Base-by-base conservation (phyloP, 2,329 filamentous ascomycete species). In the Ophiostoma tasmaniense region DNA sequence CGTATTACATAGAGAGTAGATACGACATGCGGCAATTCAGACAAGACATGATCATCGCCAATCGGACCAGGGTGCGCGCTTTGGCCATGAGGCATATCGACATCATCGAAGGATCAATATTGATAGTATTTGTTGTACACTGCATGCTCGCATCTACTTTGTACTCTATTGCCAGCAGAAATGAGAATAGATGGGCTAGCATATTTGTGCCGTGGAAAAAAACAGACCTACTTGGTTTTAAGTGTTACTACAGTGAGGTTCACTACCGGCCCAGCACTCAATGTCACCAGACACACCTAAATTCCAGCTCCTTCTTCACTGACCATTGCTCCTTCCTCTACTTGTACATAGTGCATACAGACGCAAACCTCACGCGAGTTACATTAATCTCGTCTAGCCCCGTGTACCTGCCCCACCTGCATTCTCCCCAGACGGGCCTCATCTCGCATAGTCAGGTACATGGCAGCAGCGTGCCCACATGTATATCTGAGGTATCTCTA, bases 301-400 rank as follows among this genome's bases (percentile, higher is more conserved):
- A 52, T 55, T 55, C 7, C 50, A 55, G n/a, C 50, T 2, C 33
- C 5, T 33, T 6, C 33, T 33, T 33, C 33, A 33, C 33, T n/a
- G 20, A 20, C n/a, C 52, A 28, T n/a, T 22, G 6, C 64, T 45
- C 42, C n/a, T 33, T 20, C 22, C 22, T 17, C n/a, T 42, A n/a
- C n/a, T n/a, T n/a, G n/a, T n/a, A n/a, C n/a, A n/a, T n/a, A n/a
- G n/a, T n/a, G n/a, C n/a, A n/a, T n/a, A n/a, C n/a, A n/a, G 5
- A 33, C 28, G 11, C 13, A 33, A 5, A 33, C 35, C 8, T 13
- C 61, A 59, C 66, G 13, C 62, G 61, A 74, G 75, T 71, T 74
- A 75, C 76, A 70, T 76, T 73, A 71, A 73, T 74, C 71, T 74
- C 74, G 72, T 72, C 73, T 71, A 71, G 71, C 66, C 66, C 66